Evolutionary conservation across 176 grass and related monocot genomes (phyloP), one percentile per base, ranked within the genome.

Genomic region (Musa itinerans): DNA sequence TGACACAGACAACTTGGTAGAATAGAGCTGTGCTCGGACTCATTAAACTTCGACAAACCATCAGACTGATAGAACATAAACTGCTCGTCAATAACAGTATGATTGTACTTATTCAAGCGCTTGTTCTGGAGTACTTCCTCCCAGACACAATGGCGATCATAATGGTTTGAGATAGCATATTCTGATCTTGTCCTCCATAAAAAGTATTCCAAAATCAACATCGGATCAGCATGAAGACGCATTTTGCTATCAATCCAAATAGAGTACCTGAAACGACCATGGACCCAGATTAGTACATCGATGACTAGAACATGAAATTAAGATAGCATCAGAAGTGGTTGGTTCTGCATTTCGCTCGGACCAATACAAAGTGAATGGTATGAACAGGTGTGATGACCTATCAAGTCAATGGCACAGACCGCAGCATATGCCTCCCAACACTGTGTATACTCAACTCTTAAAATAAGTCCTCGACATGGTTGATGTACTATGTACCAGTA

Each of bases 221-320:
- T 82, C 67, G 94, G 94, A 79, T 97, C 94, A 78, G 90, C 63
- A 85, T 91, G 57, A 78, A 93, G 84, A 24, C 88, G 82, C 75
- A 97, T 80, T 86, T 97, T 93, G 82, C 94, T 97, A 89, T 97
- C 94, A 68, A 97, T 67, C 88, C 88, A 97, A 80, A 97, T 87
- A 50, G 94, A 97, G 74, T 93, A 93, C 84, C 93, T 97, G 75
- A 78, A 49, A 75, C 19, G 54, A 63, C 14, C 54, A 26, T 53
- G 52, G 27, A 56, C 22, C 52, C 21, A 26, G 14, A 65, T 54
- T 43, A 43, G 34, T 43, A 43, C 4, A 43, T 43, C 4, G 34
- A 43, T 43, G 34, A 43, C 34, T 43, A 43, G 34, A 6, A 43
- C 34, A 43, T 43, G 4, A 43, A 63, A 63, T 14, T 5, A 62